These are phyloP conservation scores for Colletotrichum paranaense DNA, from an alignment of 2,329 filamentous ascomycete species.

Conservation along the genomic window DNA sequence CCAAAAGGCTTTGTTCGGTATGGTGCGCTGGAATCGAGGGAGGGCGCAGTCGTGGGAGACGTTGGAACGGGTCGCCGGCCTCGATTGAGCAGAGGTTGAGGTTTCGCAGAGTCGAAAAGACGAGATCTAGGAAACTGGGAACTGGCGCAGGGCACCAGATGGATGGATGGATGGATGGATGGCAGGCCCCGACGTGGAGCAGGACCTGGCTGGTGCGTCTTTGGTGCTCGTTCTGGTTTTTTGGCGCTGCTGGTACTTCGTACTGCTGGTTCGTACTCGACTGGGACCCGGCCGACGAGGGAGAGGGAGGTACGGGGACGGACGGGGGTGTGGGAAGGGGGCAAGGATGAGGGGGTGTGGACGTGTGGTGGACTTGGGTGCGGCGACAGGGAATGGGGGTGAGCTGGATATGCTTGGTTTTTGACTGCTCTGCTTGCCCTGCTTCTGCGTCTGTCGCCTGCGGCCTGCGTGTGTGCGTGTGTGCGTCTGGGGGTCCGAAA, in stretches of 20 bases:
- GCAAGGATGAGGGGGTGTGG: constrained; percentile 17
- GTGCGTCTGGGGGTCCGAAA: background rate
- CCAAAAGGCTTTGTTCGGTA: constrained; percentile 22
- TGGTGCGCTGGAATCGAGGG: constrained; percentile 7
- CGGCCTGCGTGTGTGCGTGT: too few species aligned
- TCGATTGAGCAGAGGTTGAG: constrained; percentile 23
- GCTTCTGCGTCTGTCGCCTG: background rate
- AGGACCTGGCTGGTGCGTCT: constrained; percentile 8
- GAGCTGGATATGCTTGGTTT: constrained; percentile 23
- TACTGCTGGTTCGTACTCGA: constrained; percentile 14
- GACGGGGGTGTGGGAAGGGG: constrained; percentile 15
- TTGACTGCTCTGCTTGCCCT: constrained; percentile 3
- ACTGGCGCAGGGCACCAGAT: constrained; percentile 28
- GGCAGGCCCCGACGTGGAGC: constrained; percentile 16
- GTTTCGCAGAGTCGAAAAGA: constrained; percentile 27
- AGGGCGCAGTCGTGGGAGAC: background rate
- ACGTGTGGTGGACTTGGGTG: constrained; percentile 26
- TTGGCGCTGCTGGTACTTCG: constrained; percentile 1
- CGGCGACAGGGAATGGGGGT: constrained; percentile 27
- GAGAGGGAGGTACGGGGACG: constrained; percentile 24
- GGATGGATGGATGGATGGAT: constrained; percentile 11
- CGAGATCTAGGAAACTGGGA: constrained; percentile 34
- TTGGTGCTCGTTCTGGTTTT: constrained; percentile 9
- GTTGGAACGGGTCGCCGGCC: constrained; percentile 4
- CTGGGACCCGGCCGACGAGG: constrained; percentile 25